phyloP scores from a whole-genome alignment of 139 green algal genomes.

The Nannochloris sp. region DNA sequence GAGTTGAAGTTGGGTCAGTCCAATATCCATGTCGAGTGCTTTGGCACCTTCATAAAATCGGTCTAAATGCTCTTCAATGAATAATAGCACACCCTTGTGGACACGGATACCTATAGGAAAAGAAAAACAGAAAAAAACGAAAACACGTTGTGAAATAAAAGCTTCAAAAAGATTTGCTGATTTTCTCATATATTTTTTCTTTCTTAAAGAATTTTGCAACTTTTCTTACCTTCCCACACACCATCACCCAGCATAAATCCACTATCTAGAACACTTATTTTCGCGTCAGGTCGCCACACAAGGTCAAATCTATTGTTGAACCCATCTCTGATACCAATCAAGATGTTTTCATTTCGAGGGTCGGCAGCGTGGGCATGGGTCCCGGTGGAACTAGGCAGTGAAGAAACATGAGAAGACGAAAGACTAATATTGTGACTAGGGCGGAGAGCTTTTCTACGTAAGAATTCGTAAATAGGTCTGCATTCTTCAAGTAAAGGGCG shows the following conservation, averaged over 20 bases:
- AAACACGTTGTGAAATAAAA: background rate
- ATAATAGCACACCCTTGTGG: conserved; percentile 39
- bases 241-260: conserved; percentile 67
- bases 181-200: too few species aligned
- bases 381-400: conserved; percentile 1
- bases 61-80: conserved; percentile 49
- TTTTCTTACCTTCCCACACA: background rate
- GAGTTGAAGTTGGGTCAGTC: conserved; percentile 33
- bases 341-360: conserved; percentile 49
- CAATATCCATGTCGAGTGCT: conserved; percentile 62
- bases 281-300: conserved; percentile 46
- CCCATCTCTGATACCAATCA: conserved; percentile 64
- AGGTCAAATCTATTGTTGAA: conserved; percentile 44
- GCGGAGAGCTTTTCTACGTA: conserved; percentile 29
- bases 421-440: background rate
- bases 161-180: conserved; percentile 50
- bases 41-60: conserved; percentile 58
- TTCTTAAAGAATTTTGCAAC: too few species aligned
- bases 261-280: conserved; percentile 67
- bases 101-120: conserved; percentile 19
- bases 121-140: background rate
- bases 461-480: conserved; percentile 43
- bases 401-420: background rate
- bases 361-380: conserved; percentile 51
- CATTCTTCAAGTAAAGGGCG: conserved; percentile 59